Evolutionary conservation across 768 basidiomycete species (phyloP).

Genomic region (Antrodiella citrinella): DNA sequence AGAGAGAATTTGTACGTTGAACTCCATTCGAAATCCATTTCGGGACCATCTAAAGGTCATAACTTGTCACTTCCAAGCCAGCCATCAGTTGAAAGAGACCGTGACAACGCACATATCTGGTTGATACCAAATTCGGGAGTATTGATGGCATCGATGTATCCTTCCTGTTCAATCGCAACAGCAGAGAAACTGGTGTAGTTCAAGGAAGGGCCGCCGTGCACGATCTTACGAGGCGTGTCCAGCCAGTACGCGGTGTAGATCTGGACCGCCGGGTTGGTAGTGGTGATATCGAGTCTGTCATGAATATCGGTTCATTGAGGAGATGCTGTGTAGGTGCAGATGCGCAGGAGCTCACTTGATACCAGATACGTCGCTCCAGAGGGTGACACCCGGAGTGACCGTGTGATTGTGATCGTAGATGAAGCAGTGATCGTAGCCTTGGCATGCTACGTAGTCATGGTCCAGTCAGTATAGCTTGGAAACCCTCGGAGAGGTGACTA

Average conservation of each 20-base stretch:
- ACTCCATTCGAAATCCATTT: slow-evolving; percentile 30
- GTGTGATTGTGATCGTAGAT: slow-evolving; percentile 34
- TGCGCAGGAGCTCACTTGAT: slow-evolving; percentile 28
- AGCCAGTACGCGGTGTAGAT: slow-evolving; percentile 41
- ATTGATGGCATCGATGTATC: slow-evolving; percentile 40
- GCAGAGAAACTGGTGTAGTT: slow-evolving; percentile 33
- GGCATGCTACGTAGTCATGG: too few species aligned
- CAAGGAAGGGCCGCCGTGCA: slow-evolving; percentile 31
- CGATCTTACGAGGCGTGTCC: slow-evolving; percentile 33
- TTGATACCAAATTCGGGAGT: slow-evolving; percentile 36
- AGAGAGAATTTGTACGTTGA: slow-evolving; percentile 35
- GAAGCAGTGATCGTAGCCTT: slow-evolving; percentile 44
- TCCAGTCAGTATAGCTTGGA: slow-evolving; percentile 23
- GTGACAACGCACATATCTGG: too few species aligned
- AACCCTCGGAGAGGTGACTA: not conserved
- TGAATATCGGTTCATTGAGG: not conserved
- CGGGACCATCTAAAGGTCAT: too few species aligned
- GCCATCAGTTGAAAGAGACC: too few species aligned
- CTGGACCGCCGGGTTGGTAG: slow-evolving; percentile 44
- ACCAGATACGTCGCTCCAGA: slow-evolving; percentile 42
- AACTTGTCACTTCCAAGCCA: too few species aligned
- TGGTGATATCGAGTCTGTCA: slow-evolving; percentile 37
- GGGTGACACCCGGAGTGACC: slow-evolving; percentile 24
- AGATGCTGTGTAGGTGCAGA: not conserved
- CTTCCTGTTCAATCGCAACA: slow-evolving; percentile 38